These are phyloP conservation scores for Sarocladium brachiariae DNA, from an alignment of 2,329 filamentous ascomycete genomes.

Conservation along the genomic window DNA sequence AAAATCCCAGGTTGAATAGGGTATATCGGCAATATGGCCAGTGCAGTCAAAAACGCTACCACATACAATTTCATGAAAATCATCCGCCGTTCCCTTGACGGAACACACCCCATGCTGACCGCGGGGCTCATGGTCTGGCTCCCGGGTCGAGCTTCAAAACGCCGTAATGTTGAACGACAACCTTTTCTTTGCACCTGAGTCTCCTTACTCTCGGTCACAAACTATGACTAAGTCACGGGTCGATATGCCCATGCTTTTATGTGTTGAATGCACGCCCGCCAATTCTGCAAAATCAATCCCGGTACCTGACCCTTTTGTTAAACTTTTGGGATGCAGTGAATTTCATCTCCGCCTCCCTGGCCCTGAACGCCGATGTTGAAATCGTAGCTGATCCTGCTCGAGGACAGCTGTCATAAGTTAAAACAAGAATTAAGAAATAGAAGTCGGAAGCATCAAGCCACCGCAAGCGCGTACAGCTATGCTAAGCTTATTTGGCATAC, in stretches of 20 bases:
- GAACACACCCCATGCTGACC: not conserved
- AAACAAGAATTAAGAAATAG: slow-evolving; percentile 20
- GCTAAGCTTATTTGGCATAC: slow-evolving; percentile 58
- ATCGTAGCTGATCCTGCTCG: slow-evolving; percentile 37
- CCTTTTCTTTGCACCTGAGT: not conserved
- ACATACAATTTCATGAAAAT: slow-evolving; percentile 10
- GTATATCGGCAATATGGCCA: slow-evolving; percentile 12
- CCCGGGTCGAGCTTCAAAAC: slow-evolving; percentile 10
- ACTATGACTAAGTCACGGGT: not conserved
- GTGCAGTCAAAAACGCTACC: slow-evolving; percentile 11
- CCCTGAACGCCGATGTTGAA: slow-evolving; percentile 53
- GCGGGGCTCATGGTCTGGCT: not conserved
- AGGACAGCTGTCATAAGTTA: slow-evolving; percentile 28
- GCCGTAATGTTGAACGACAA: slow-evolving; percentile 15
- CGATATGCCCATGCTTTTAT: slow-evolving; percentile 5
- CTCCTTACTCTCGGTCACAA: not conserved
- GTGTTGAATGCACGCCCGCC: slow-evolving; percentile 10
- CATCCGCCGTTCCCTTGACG: slow-evolving; percentile 3
- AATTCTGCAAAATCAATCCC: slow-evolving; percentile 1
- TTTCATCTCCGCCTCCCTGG: slow-evolving; percentile 28
- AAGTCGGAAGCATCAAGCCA: slow-evolving; percentile 22
- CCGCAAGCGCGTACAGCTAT: slow-evolving; percentile 11
- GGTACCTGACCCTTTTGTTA: slow-evolving; percentile 21
- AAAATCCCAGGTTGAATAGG: slow-evolving; percentile 16
- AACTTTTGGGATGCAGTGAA: slow-evolving; percentile 31